phyloP scores from a whole-genome alignment of 768 basidiomycete species.

The Kwoniella botswanensis region DNA sequence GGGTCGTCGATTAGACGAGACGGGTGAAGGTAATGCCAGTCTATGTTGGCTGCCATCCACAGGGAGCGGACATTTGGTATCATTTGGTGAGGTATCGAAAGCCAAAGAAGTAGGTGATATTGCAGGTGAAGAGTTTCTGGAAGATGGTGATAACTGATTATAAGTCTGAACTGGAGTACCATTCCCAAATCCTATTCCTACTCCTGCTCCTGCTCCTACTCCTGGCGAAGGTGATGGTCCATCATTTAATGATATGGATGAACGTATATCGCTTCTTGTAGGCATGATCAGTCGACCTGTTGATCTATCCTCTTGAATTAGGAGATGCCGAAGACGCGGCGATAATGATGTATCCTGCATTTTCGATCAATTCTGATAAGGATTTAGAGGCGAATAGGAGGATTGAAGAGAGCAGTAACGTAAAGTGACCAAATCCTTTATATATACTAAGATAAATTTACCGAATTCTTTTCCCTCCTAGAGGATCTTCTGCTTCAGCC shows the following conservation, averaged over 20 bases:
- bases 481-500: neutral
- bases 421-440: neutral
- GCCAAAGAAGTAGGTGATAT: conserved; percentile 20
- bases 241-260: conserved; percentile 14
- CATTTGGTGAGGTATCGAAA: conserved; percentile 23
- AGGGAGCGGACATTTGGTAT: neutral
- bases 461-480: neutral
- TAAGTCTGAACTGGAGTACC: neutral
- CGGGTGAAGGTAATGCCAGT: conserved; percentile 2
- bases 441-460: neutral
- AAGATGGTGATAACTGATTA: conserved; percentile 1
- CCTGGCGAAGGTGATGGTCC: conserved; percentile 6
- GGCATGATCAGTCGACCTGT: conserved; percentile 33
- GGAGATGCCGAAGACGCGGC: conserved; percentile 38
- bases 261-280: neutral
- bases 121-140: conserved; percentile 13
- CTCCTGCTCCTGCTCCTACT: neutral
- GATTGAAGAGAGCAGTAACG: neutral
- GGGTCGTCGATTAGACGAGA: conserved; percentile 8
- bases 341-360: conserved; percentile 32
- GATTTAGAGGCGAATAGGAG: neutral
- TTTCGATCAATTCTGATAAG: neutral
- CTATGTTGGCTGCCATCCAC: neutral
- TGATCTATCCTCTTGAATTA: conserved; percentile 40
- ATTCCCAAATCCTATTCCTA: neutral